Percentiles rank a stretch among this genome's conserved stretches.
These are phyloP conservation scores for Aurantiochytrium sp. DNA, from an alignment of 108 stramenopile species.

Conservation along the genomic window DNA sequence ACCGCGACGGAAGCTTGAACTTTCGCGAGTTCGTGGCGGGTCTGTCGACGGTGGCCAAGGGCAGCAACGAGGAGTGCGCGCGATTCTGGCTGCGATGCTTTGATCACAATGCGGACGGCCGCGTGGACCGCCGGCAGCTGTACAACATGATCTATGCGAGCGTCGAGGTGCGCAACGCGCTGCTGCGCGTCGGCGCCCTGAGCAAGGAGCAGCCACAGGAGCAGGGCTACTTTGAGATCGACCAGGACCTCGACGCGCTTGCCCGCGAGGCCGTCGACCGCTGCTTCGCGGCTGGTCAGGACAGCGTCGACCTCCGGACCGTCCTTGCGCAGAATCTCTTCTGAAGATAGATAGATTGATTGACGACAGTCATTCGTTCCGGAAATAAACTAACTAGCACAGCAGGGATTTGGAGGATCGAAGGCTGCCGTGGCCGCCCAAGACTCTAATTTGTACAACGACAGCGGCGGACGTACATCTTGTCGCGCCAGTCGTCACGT, in stretches of 20 bases:
- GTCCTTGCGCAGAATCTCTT: not conserved
- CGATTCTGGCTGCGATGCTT: slow-evolving; percentile 4
- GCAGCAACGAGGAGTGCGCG: not conserved
- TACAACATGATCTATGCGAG: slow-evolving; percentile 15
- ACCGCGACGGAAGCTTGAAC: not conserved
- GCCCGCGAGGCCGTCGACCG: not conserved
- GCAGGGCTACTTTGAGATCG: not conserved
- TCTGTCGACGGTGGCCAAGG: slow-evolving; percentile 14
- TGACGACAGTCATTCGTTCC: not conserved
- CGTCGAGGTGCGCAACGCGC: not conserved
- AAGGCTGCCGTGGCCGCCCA: too few species aligned
- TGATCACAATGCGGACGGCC: not conserved
- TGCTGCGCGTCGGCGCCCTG: not conserved
- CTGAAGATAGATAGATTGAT: too few species aligned
- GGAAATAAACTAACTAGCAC: too few species aligned
- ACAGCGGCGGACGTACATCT: too few species aligned
- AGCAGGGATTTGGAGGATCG: too few species aligned
- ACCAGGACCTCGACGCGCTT: not conserved
- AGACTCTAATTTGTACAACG: too few species aligned
- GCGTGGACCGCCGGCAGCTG: not conserved
- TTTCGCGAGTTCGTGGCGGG: slow-evolving; percentile 17
- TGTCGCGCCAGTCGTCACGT: too few species aligned
- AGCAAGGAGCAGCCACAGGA: not conserved
- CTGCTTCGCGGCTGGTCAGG: not conserved
- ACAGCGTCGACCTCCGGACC: not conserved